Evolutionary conservation across 108 stramenopile genomes (phyloP), one percentile per base, ranked within the genome.

Genomic region (Cyclotella cryptica): DNA sequence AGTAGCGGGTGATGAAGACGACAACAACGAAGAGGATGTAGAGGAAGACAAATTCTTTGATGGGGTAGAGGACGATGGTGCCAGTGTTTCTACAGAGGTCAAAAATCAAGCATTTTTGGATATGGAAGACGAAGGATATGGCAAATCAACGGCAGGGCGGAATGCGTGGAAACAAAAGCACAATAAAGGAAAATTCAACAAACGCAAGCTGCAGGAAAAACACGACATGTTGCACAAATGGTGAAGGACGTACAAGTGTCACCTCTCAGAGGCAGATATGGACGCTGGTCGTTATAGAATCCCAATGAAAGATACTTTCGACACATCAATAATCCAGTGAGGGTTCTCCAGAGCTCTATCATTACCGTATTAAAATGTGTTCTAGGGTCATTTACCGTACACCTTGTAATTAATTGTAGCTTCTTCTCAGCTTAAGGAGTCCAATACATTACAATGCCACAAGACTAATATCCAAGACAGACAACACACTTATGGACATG

Each of bases 161-260:
- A 90, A 87, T 76, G 78, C 83, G 15, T 99, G 98, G 98, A 96
- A 99, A 78, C 86, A 96, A 82, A 85, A 83, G 69, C 96, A 97
- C 55, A 89, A 85, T 47, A 98, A 97, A 74, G 98, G 98, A 24
- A 89, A 97, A 77, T 98, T 96, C 69, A 81, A 81, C 40, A 69
- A 54, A 15, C 66, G 71, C 17, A 24, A 49, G 26, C 51, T 69
- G 65, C 72, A 71, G 62, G 70, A 71, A 26, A 75, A 81, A 28
- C 80, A 75, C 17, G 74, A 75, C 19, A 61, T 61, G 29, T 66
- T 81, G 51, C 69, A 81, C 44, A 81, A 81, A 51, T 81, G 80
- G 80, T 81, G 74, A 58, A n/a, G 19, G 27, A 3, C 24, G 22
- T 14, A 58, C n/a, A n/a, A n/a, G n/a, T n/a, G n/a, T n/a, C n/a